Percentiles rank a stretch among this genome's conserved stretches.
Conservation (phyloP, 345 rosid species). For the Pugionium cornutum region DNA sequence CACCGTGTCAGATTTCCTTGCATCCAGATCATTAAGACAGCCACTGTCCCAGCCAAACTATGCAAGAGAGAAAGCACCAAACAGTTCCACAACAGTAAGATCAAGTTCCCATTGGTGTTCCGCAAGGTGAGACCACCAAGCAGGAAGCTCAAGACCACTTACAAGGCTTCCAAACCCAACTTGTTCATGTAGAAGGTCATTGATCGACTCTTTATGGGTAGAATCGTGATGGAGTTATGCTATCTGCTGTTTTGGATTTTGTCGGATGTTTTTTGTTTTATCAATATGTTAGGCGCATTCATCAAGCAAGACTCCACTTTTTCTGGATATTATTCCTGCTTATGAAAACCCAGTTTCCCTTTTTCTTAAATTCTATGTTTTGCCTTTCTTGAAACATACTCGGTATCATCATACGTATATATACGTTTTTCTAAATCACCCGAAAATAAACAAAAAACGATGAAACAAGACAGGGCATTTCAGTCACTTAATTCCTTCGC, state of each 20-base stretch:
- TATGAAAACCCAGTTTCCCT: too few relatives aligned
- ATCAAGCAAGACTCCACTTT: not conserved
- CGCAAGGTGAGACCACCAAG: conserved; percentile 65
- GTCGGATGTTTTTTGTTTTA: conserved; percentile 20
- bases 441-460: too few relatives aligned
- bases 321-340: too few relatives aligned
- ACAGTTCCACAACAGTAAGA: conserved; percentile 66
- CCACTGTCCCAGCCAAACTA: too few relatives aligned
- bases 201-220: conserved; percentile 22
- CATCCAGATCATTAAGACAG: conserved; percentile 21
- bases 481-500: not conserved
- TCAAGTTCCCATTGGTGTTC: conserved; percentile 66
- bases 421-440: not conserved
- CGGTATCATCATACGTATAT: not conserved
- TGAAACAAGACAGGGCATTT: not conserved
- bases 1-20: conserved; percentile 68
- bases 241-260: conserved; percentile 21
- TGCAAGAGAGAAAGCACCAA: conserved; percentile 53
- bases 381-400: not conserved
- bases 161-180: conserved; percentile 55
- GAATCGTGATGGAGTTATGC: conserved; percentile 24
- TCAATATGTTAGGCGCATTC: conserved; percentile 11
- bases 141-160: conserved; percentile 71
- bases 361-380: too few relatives aligned
- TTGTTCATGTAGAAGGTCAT: conserved; percentile 52